Percentiles rank a stretch among this genome's conserved stretches.
phyloP scores from a whole-genome alignment of 345 rosid genomes.

The Triadica sebifera region DNA sequence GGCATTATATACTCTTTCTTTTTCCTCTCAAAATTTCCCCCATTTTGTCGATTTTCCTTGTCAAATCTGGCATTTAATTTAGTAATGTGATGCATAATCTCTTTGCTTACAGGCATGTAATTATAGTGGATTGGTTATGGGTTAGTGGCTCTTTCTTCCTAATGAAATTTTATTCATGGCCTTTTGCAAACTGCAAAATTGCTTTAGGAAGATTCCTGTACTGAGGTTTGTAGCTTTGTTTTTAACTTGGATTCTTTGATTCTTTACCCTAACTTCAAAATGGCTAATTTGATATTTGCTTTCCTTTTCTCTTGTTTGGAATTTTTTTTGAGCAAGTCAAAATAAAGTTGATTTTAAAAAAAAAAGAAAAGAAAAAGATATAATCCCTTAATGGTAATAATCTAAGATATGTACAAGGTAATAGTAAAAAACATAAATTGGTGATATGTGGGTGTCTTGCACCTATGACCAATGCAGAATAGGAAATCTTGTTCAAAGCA shows the following conservation, averaged over 20 bases:
- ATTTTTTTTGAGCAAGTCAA: not conserved
- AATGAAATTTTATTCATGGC: not conserved
- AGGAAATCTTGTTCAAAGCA: not conserved
- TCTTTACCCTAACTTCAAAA: not conserved
- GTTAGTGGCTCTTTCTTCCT: no score
- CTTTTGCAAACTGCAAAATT: not conserved
- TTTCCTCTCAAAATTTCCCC: no score
- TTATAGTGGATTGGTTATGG: no score
- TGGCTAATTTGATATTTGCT: not conserved
- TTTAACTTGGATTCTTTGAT: not conserved
- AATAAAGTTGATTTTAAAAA: not conserved
- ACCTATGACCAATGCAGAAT: not conserved
- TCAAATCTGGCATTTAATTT: no score
- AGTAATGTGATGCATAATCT: no score
- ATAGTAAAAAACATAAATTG: not conserved
- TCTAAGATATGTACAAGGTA: not conserved
- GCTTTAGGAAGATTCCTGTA: slow-evolving; percentile 10
- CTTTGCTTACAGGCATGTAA: no score
- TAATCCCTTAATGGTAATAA: not conserved
- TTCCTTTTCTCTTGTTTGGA: not conserved
- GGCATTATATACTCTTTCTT: no score
- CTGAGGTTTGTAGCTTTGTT: not conserved
- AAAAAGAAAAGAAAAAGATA: not conserved
- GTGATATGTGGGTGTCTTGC: slow-evolving; percentile 2
- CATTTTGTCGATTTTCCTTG: no score